Conservation (phyloP, 768 basidiomycete genomes). For the Pleurotus citrinopileatus region DNA sequence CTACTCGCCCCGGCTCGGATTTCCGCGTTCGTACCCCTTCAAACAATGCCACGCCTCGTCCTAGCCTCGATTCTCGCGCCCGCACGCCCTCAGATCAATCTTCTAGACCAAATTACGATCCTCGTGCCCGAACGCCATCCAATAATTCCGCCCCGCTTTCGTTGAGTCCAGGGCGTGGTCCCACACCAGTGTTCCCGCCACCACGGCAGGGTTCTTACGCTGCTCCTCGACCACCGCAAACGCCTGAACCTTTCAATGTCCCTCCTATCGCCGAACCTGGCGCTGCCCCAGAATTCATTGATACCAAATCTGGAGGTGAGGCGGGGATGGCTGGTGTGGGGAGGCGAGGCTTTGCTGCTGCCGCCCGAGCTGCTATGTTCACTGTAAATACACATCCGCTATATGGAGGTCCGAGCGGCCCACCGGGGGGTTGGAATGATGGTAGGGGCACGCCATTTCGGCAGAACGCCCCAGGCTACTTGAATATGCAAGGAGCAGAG, state of each 20-base stretch:
- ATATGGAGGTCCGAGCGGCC: conserved; percentile 7
- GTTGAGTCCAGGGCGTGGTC: neutral
- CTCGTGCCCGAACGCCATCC: conserved; percentile 15
- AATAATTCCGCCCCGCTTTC: neutral
- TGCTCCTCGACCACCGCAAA: neutral
- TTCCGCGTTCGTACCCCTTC: conserved; percentile 20
- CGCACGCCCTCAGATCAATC: conserved; percentile 1
- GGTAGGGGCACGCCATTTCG: conserved; percentile 5
- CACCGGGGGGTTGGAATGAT: conserved; percentile 7
- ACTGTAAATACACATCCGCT: conserved; percentile 14
- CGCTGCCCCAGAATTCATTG: conserved; percentile 33
- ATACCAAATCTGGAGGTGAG: conserved; percentile 72
- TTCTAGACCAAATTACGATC: conserved; percentile 73
- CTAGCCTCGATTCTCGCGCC: conserved; percentile 8
- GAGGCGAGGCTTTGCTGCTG: conserved; percentile 63
- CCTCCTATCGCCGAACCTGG: neutral
- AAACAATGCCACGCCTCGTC: conserved; percentile 10
- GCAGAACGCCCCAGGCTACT: conserved; percentile 3
- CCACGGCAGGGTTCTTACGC: neutral
- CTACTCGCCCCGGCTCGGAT: conserved; percentile 18
- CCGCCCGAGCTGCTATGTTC: conserved; percentile 54
- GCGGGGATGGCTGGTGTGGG: conserved; percentile 94
- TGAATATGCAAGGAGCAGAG: conserved; percentile 3
- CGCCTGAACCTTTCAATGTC: neutral
- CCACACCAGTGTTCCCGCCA: conserved; percentile 1